Base-by-base conservation (phyloP, 371 early-diverging fungal species). In the Mucor irregularis region DNA sequence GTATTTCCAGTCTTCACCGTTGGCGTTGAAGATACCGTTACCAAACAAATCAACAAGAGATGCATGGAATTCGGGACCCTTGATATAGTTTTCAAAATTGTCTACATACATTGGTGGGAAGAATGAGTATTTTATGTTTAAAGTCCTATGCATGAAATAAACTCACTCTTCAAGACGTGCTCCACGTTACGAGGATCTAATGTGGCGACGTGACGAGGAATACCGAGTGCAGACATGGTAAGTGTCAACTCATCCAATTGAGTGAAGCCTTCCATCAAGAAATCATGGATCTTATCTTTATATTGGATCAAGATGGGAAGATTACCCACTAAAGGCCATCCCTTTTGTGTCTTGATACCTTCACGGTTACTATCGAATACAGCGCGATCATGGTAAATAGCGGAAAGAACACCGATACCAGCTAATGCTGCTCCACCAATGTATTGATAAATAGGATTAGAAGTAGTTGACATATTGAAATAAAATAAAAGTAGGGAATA, bases 1-100 rank as follows among this genome's bases (percentile, higher is more conserved):
- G 24, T 48, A 66, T n/a, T 56, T 66, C 78, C 78, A 77, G 7
- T 66, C 56, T 54, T 77, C 67, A 17, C 75, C 74, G 17, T 74
- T 73, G 8, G 69, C 69, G 53, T 71, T 71, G 25, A 74, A 74
- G 19, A 74, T 74, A 19, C 74, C 74, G 25, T 64, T n/a, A 9
- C 71, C 71, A 49, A 71, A 68, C 4, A 71, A 21, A 47, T 56
- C 53, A 9, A 62, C 46, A 42, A 65, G 50, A 14, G 58, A 38
- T 10, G 33, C 37, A 46, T 61, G 61, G 28, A 67, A 68, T 48
- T 61, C 54, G 17, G 72, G 72, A 4, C 71, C 71, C 26, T 71
- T 71, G 25, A 56, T 58, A 22, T 69, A 69, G 16, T 69, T 69
- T 46, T 62, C 63, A 16, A 69, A 69, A 29, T 68, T 68, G 17